Conservation (phyloP, 345 rosid species). For the Rhizophora mangle region DNA sequence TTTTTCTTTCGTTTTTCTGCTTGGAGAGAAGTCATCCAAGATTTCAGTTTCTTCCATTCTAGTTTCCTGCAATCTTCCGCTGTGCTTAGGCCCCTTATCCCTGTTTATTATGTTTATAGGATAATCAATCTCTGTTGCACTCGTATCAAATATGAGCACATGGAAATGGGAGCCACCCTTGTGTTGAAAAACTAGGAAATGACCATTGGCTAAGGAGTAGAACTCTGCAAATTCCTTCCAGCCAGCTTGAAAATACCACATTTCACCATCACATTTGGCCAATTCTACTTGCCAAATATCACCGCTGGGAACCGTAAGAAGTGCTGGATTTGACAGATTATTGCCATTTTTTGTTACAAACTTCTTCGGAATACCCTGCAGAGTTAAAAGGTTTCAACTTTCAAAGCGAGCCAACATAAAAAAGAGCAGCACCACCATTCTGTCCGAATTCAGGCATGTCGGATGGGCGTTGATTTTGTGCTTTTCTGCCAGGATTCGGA, state of each 20-base stretch:
- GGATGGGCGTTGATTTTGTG: too few species aligned
- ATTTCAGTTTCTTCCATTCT: too few species aligned
- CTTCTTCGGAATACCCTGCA: constrained; percentile 2
- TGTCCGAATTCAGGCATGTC: too few species aligned
- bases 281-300: not conserved
- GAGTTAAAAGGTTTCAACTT: too few species aligned
- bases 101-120: too few species aligned
- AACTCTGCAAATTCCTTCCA: constrained; percentile 10
- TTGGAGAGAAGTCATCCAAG: too few species aligned
- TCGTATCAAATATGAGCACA: not conserved
- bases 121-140: not conserved
- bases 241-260: constrained; percentile 3
- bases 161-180: constrained; percentile 1
- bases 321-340: not conserved
- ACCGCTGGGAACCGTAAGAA: constrained; percentile 7
- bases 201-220: not conserved
- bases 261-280: not conserved
- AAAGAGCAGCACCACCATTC: too few species aligned
- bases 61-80: too few species aligned
- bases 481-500: too few species aligned
- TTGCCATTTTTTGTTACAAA: not conserved
- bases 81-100: too few species aligned
- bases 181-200: constrained; percentile 5
- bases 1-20: too few species aligned
- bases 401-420: too few species aligned